Conservation (phyloP, 768 basidiomycete genomes). For the Hygrophoropsis aurantiaca region DNA sequence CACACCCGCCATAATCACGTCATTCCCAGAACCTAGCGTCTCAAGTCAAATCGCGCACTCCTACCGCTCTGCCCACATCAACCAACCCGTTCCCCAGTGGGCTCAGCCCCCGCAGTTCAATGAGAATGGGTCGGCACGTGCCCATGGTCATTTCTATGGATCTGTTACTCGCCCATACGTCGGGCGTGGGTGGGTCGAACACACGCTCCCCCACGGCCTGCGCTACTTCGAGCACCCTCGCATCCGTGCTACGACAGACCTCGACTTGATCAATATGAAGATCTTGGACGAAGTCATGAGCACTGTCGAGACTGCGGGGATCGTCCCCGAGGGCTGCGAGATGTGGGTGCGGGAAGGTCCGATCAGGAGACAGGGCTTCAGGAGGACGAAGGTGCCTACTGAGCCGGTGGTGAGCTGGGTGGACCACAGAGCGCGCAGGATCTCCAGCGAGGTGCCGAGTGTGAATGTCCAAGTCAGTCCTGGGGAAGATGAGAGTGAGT, state of each 20-base stretch:
- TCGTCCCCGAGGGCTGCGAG: slow-evolving; percentile 48
- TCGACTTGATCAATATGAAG: slow-evolving; percentile 56
- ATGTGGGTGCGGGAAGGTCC: slow-evolving; percentile 58
- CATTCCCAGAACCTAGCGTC: slow-evolving; percentile 13
- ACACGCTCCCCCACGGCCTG: slow-evolving; percentile 70
- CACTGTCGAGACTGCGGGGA: slow-evolving; percentile 23
- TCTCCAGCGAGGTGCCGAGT: slow-evolving; percentile 46
- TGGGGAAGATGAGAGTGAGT: slow-evolving; percentile 44
- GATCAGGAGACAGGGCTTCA: slow-evolving; percentile 26
- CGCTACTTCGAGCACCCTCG: slow-evolving; percentile 71
- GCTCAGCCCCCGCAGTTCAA: slow-evolving; percentile 22
- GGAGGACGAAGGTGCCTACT: slow-evolving; percentile 26
- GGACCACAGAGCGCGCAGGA: slow-evolving; percentile 58
- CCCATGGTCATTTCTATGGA: slow-evolving; percentile 22
- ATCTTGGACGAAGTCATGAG: slow-evolving; percentile 45
- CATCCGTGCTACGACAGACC: slow-evolving; percentile 64
- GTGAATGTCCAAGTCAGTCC: slow-evolving; percentile 21
- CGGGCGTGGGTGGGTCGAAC: slow-evolving; percentile 69
- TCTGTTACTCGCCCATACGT: slow-evolving; percentile 20
- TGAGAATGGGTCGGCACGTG: slow-evolving; percentile 29
- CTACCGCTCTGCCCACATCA: slow-evolving; percentile 21
- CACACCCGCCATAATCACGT: slow-evolving; percentile 28
- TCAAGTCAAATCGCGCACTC: slow-evolving; percentile 23
- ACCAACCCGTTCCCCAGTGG: slow-evolving; percentile 27
- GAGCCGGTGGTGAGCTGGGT: slow-evolving; percentile 57